A percentile compares a stretch with the other conserved stretches of the same genome.
These are phyloP conservation scores for Trypanosomatidae sp. DNA, from an alignment of 208 protist genomes.

Conservation along the genomic window DNA sequence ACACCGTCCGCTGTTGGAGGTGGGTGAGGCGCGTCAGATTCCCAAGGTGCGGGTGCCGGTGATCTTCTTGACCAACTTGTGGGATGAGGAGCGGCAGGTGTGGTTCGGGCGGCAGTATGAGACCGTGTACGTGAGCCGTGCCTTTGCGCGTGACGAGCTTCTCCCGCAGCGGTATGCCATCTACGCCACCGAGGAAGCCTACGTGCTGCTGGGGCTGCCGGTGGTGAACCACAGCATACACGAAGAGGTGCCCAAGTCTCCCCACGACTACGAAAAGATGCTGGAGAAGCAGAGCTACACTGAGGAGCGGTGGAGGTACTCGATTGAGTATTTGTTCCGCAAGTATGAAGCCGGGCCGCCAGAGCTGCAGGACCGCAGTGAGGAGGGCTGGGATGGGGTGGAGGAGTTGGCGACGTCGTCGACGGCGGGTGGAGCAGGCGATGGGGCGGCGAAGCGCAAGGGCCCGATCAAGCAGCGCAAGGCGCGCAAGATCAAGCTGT, in stretches of 20 bases:
- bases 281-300: slow-evolving; percentile 85
- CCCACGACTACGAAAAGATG: slow-evolving; percentile 77
- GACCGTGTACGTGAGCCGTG: slow-evolving; percentile 78
- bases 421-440: slow-evolving; percentile 27
- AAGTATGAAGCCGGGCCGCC: slow-evolving; percentile 81
- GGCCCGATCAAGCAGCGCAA: slow-evolving; percentile 87
- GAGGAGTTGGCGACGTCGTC: slow-evolving; percentile 50
- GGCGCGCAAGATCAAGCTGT: slow-evolving; percentile 89
- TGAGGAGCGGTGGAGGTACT: slow-evolving; percentile 91
- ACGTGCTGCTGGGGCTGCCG: slow-evolving; percentile 73
- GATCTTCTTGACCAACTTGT: slow-evolving; percentile 88
- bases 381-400: slow-evolving; percentile 73
- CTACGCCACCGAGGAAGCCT: slow-evolving; percentile 88
- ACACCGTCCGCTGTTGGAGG: slow-evolving; percentile 77
- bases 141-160: slow-evolving; percentile 77
- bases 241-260: slow-evolving; percentile 79
- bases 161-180: slow-evolving; percentile 86
- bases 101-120: slow-evolving; percentile 84
- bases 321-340: slow-evolving; percentile 90
- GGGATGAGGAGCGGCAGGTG: slow-evolving; percentile 54
- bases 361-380: slow-evolving; percentile 70
- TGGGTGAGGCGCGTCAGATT: slow-evolving; percentile 82
- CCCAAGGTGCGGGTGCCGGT: slow-evolving; percentile 73
- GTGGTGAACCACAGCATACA: slow-evolving; percentile 82
- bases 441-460: slow-evolving; percentile 59